These are phyloP conservation scores for Linum lewisii DNA, from an alignment of 345 rosid species.

Conservation along the genomic window DNA sequence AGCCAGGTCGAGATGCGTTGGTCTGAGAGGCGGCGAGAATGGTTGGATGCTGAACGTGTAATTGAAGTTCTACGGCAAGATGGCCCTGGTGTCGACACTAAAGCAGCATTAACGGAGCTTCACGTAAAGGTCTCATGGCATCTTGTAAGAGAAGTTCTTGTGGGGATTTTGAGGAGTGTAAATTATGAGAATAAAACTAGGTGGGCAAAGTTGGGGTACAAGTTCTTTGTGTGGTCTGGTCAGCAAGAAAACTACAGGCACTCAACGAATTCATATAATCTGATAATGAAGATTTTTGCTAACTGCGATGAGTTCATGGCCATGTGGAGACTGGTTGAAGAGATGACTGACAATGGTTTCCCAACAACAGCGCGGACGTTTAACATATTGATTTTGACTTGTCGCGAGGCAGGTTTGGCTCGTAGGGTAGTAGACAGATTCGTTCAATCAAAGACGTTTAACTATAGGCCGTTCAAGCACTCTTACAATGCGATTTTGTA, in stretches of 20 bases:
- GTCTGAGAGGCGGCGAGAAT: conserved; percentile 21
- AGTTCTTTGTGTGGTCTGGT: conserved; percentile 68
- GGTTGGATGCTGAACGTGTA: conserved; percentile 39
- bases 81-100: conserved; percentile 49
- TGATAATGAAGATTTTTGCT: conserved; percentile 74
- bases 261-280: conserved; percentile 50
- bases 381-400: conserved; percentile 69
- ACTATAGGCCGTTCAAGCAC: conserved; percentile 61
- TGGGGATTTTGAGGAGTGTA: conserved; percentile 46
- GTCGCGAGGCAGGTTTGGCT: conserved; percentile 68
- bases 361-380: conserved; percentile 73
- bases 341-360: conserved; percentile 66
- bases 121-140: conserved; percentile 56
- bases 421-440: conserved; percentile 66
- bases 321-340: conserved; percentile 86
- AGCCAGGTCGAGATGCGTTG: conserved; percentile 11
- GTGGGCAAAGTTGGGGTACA: conserved; percentile 58
- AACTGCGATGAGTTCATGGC: conserved; percentile 74
- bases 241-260: conserved; percentile 55
- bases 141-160: conserved; percentile 75
- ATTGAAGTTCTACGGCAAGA: conserved; percentile 50
- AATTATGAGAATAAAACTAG: conserved; percentile 35
- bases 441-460: conserved; percentile 66
- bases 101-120: conserved; percentile 40
- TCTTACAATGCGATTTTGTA: conserved; percentile 72